Base-by-base conservation (phyloP, 1,284 basidiomycete genomes). In the Wallemia ichthyophaga region DNA sequence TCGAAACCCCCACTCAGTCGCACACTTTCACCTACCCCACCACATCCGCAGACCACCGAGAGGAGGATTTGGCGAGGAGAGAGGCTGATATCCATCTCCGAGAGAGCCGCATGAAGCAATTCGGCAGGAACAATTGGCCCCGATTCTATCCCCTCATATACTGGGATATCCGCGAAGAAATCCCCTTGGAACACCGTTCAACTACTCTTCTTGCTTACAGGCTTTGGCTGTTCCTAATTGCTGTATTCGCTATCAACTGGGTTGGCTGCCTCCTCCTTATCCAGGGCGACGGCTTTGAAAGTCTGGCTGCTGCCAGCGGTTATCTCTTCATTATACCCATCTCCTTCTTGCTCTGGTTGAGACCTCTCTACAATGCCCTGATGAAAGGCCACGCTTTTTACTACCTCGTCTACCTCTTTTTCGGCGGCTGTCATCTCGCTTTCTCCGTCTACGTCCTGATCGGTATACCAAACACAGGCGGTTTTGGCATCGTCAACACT, bases 291-390 rank as follows among this genome's bases (percentile, higher is more conserved):
- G 86, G 85, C 61, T 84, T 82, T 58, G 77, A 79, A 64, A 86
- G 87, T 68, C 73, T 88, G 59, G 81, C 81, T 60, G 80, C 76
- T 57, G 82, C 82, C 68, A 80, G 89, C 64, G 79, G 79, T 82
- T 83, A 62, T 55, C 61, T 66, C 31, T 63, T 68, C 59, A 62
- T 63, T n/a, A 63, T 62, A 26, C 57, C 64, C 21, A 63, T 63
- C 58, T 65, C 67, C 59, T 62, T 67, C 15, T 67, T 65, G 66
- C 27, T 31, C 60, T 95, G 89, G 88, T 89, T 24, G 65, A 84
- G 87, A 66, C 91, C 92, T 1, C 83, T 92, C 67, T 96, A 96
- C 74, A 91, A 92, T 65, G 91, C 85, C 57, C 89, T 88, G 73
- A 87, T 88, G 81, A 92, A 94, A 76, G 87, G 69, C 24, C 67